Percentiles rank a stretch among this genome's conserved stretches.
phyloP scores from a whole-genome alignment of 139 green algal genomes.

The Micractinium conductrix region DNA sequence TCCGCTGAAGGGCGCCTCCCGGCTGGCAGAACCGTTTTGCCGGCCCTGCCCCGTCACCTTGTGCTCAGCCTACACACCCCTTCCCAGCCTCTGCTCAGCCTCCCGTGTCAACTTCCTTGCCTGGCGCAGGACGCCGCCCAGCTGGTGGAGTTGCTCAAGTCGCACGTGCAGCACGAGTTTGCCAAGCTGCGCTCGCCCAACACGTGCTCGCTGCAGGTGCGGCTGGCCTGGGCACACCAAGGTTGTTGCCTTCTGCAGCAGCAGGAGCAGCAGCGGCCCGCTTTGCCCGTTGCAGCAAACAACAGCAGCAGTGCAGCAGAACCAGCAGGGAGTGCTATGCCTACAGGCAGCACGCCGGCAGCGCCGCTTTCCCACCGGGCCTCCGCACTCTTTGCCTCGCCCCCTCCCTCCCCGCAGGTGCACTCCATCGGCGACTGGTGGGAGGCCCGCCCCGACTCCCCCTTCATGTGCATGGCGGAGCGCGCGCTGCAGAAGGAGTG shows the following conservation, averaged over 20 bases:
- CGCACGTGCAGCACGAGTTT: slow-evolving; percentile 88
- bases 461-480: slow-evolving; percentile 81
- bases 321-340: no score
- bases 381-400: no score
- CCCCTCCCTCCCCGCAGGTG: slow-evolving; percentile 43
- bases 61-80: not conserved
- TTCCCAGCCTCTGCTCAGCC: not conserved
- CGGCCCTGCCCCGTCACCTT: not conserved
- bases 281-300: not conserved
- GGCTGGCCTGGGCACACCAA: not conserved
- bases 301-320: not conserved
- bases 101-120: not conserved
- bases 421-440: slow-evolving; percentile 90
- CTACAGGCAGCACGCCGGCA: no score
- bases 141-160: slow-evolving; percentile 53
- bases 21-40: no score
- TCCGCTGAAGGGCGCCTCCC: no score
- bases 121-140: slow-evolving; percentile 17
- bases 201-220: slow-evolving; percentile 62
- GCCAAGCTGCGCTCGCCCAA: slow-evolving; percentile 83
- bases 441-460: slow-evolving; percentile 75
- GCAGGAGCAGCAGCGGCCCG: no score
- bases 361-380: no score
- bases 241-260: slow-evolving; percentile 20
- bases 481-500: slow-evolving; percentile 78